Evolutionary conservation across 306 rosid genomes (phyloP).

Genomic region (Prunus mira): DNA sequence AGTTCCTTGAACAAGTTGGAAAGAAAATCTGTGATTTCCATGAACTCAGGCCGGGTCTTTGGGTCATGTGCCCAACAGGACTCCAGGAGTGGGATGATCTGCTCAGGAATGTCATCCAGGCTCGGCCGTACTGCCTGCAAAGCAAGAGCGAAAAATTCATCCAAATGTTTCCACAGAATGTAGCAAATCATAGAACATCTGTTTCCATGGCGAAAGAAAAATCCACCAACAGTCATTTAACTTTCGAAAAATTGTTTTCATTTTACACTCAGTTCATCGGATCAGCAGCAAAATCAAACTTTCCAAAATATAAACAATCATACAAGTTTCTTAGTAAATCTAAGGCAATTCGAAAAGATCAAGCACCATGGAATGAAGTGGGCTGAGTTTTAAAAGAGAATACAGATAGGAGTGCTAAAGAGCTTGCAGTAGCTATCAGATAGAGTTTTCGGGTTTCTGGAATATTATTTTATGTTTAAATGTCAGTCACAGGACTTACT

Average conservation of each 20-base stretch:
- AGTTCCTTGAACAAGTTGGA: constrained; percentile 13
- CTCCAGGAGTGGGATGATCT: constrained; percentile 39
- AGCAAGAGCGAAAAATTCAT: background rate
- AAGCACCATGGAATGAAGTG: background rate
- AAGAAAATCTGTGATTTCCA: constrained; percentile 33
- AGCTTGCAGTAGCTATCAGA: background rate
- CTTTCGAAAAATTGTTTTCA: background rate
- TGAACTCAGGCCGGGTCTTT: constrained; percentile 47
- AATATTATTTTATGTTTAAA: background rate
- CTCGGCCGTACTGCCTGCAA: constrained; percentile 50
- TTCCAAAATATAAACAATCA: background rate
- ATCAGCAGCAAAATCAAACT: background rate
- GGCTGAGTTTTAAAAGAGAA: background rate
- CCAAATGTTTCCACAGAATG: constrained; percentile 2
- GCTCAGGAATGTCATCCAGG: constrained; percentile 41
- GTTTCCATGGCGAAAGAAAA: background rate
- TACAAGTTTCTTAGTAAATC: background rate
- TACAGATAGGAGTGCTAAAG: background rate
- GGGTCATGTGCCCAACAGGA: constrained; percentile 70
- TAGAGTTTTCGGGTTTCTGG: background rate
- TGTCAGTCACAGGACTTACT: constrained; percentile 27
- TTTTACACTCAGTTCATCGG: background rate
- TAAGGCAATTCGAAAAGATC: background rate
- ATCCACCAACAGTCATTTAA: background rate
- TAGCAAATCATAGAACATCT: background rate